Conservation (phyloP, 306 rosid species). For the Medicago ruthenica region DNA sequence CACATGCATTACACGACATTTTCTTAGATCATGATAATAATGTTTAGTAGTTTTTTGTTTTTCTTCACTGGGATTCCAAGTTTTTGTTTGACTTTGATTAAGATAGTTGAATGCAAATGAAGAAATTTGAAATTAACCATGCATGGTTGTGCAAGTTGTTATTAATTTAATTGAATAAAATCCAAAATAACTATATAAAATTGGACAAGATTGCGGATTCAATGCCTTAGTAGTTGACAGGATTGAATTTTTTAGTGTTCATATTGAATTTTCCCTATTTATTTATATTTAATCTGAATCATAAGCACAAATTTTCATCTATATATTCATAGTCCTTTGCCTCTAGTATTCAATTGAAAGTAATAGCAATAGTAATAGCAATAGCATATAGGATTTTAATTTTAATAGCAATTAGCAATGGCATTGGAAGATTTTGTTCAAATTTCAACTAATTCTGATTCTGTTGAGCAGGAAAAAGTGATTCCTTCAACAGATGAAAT, state of each 20-base stretch:
- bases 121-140: background rate
- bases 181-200: background rate
- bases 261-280: background rate
- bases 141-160: background rate
- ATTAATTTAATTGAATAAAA: background rate
- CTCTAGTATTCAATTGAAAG: background rate
- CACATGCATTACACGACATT: background rate
- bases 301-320: background rate
- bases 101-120: background rate
- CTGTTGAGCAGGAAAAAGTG: slow-evolving; percentile 21
- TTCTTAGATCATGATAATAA: background rate
- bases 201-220: background rate
- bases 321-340: background rate
- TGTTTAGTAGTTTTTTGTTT: background rate
- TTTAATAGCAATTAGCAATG: background rate
- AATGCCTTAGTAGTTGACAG: background rate
- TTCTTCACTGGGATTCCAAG: background rate
- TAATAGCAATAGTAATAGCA: background rate
- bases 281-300: background rate
- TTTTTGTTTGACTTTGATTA: background rate
- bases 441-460: background rate
- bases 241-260: background rate
- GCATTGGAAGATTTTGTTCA: slow-evolving; percentile 10
- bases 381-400: background rate
- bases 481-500: slow-evolving; percentile 15